Evolutionary conservation across 768 basidiomycete genomes (phyloP).

Genomic region (Trametes elegans): DNA sequence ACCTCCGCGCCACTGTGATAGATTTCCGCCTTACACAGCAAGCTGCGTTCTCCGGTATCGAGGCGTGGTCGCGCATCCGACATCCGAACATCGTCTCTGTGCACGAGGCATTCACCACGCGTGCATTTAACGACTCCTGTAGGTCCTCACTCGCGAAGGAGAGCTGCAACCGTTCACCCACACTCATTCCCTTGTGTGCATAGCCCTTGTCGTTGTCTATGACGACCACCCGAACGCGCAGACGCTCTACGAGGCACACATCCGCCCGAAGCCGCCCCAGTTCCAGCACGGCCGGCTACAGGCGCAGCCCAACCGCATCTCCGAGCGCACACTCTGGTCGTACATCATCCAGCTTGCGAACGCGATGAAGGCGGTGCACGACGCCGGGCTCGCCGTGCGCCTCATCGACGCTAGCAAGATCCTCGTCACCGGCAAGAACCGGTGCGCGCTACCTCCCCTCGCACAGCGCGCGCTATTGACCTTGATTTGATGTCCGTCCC

Average conservation of each 20-base stretch:
- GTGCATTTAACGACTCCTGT: slow-evolving; percentile 92
- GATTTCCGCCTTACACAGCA: slow-evolving; percentile 84
- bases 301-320: slow-evolving; percentile 40
- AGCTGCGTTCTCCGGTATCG: slow-evolving; percentile 76
- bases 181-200: slow-evolving; percentile 28
- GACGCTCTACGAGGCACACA: slow-evolving; percentile 77
- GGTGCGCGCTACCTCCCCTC: slow-evolving; percentile 42
- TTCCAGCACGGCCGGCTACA: slow-evolving; percentile 37
- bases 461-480: not conserved
- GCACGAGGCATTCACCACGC: slow-evolving; percentile 92
- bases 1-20: slow-evolving; percentile 29
- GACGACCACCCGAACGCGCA: slow-evolving; percentile 83
- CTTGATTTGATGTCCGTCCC: too few species aligned
- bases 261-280: slow-evolving; percentile 52
- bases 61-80: slow-evolving; percentile 78
- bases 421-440: slow-evolving; percentile 84
- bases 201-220: slow-evolving; percentile 86
- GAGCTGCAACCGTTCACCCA: slow-evolving; percentile 8
- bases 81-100: slow-evolving; percentile 86
- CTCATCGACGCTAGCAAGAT: slow-evolving; percentile 87
- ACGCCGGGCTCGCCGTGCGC: slow-evolving; percentile 73
- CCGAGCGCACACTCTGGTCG: slow-evolving; percentile 87
- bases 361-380: slow-evolving; percentile 85
- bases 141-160: slow-evolving; percentile 29
- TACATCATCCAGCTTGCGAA: slow-evolving; percentile 88